These are phyloP conservation scores for Penicillium turbatum DNA, from an alignment of 495 filamentous ascomycete species.

Conservation along the genomic window DNA sequence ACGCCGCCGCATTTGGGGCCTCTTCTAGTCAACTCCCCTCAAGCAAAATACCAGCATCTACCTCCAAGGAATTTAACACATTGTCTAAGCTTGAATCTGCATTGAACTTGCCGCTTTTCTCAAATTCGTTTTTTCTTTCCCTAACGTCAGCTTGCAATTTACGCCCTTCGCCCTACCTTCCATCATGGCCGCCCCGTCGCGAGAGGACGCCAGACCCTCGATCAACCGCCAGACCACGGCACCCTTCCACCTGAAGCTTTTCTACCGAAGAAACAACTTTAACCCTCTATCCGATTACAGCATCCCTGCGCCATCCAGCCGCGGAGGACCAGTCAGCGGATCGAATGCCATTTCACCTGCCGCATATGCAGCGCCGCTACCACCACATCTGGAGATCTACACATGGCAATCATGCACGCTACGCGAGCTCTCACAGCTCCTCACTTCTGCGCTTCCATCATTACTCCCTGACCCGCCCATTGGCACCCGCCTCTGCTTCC, in stretches of 20 bases:
- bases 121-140: neutral
- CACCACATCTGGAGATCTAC: conserved; percentile 75
- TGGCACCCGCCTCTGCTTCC: conserved; percentile 80
- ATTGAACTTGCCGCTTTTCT: neutral
- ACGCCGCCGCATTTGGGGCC: conserved; percentile 14
- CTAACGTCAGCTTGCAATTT: conserved; percentile 1
- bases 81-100: neutral
- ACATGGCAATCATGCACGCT: conserved; percentile 85
- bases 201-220: conserved; percentile 26
- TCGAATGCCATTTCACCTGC: conserved; percentile 34
- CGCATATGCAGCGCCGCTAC: conserved; percentile 45
- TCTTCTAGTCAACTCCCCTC: conserved; percentile 10
- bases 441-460: conserved; percentile 59
- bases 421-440: conserved; percentile 73
- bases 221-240: conserved; percentile 69
- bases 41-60: neutral
- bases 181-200: conserved; percentile 27
- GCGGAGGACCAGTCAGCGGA: conserved; percentile 29
- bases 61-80: neutral
- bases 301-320: conserved; percentile 16
- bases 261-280: conserved; percentile 70
- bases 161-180: conserved; percentile 4
- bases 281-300: conserved; percentile 51
- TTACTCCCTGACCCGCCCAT: conserved; percentile 71
- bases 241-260: conserved; percentile 88